phyloP scores from a whole-genome alignment of 2,329 filamentous ascomycete species.

The Conoideocrella luteorostrata region DNA sequence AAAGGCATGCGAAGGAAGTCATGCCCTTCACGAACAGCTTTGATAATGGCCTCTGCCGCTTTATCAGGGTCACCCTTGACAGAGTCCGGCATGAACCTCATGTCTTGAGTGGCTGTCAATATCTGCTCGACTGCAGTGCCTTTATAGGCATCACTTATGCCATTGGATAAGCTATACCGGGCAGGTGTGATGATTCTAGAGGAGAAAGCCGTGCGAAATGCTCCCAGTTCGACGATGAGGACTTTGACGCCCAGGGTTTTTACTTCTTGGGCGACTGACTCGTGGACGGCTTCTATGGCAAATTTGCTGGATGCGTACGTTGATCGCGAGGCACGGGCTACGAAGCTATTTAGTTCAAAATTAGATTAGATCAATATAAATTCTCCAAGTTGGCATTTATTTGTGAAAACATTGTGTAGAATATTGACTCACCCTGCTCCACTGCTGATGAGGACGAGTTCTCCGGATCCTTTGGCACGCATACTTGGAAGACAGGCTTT shows the following conservation, averaged over 20 bases:
- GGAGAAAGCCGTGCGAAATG: slow-evolving; percentile 43
- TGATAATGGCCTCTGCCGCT: background rate
- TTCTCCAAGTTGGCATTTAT: no score
- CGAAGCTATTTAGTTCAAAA: background rate
- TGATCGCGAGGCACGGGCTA: slow-evolving; percentile 20
- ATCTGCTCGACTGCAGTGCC: slow-evolving; percentile 16
- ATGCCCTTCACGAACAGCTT: background rate
- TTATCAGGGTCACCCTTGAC: slow-evolving; percentile 2
- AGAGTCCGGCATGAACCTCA: background rate
- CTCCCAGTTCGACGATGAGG: slow-evolving; percentile 41
- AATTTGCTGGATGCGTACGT: slow-evolving; percentile 42
- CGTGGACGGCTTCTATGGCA: slow-evolving; percentile 33
- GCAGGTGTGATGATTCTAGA: background rate
- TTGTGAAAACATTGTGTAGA: no score
- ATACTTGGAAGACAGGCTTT: slow-evolving; percentile 42
- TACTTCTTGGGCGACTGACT: slow-evolving; percentile 36
- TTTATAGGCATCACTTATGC: slow-evolving; percentile 20
- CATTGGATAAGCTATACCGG: slow-evolving; percentile 10
- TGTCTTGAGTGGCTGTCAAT: background rate
- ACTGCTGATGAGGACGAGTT: slow-evolving; percentile 40
- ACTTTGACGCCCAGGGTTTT: slow-evolving; percentile 36
- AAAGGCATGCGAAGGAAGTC: background rate
- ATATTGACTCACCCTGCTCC: slow-evolving; percentile 30
- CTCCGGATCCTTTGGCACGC: slow-evolving; percentile 32
- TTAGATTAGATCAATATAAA: no score